Evolutionary conservation across 108 stramenopile species (phyloP).

Genomic region (Fragilaria radians): DNA sequence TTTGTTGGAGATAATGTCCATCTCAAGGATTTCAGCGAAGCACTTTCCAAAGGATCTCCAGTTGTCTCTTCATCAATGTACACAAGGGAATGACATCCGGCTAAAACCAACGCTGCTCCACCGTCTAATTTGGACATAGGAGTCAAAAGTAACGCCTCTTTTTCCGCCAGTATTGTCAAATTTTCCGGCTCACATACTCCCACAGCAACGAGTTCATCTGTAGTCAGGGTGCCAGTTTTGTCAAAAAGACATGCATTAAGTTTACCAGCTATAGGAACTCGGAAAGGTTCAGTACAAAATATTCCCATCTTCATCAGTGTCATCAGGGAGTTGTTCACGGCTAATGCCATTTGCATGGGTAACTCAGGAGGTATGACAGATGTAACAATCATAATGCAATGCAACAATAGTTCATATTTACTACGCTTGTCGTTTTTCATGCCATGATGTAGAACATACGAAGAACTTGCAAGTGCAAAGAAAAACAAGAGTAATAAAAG

Average conservation of each 20-base stretch:
- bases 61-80: slow-evolving; percentile 80
- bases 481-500: slow-evolving; percentile 87
- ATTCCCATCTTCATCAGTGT: slow-evolving; percentile 94
- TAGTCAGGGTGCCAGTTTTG: slow-evolving; percentile 97
- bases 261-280: slow-evolving; percentile 95
- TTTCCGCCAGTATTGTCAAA: slow-evolving; percentile 21
- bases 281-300: slow-evolving; percentile 95
- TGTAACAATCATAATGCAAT: slow-evolving; percentile 94
- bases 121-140: slow-evolving; percentile 67
- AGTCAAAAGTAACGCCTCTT: slow-evolving; percentile 39
- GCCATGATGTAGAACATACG: slow-evolving; percentile 91
- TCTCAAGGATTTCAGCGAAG: slow-evolving; percentile 76
- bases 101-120: slow-evolving; percentile 73
- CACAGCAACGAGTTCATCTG: slow-evolving; percentile 94
- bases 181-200: slow-evolving; percentile 61
- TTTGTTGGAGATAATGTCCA: slow-evolving; percentile 57
- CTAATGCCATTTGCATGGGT: slow-evolving; percentile 97
- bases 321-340: slow-evolving; percentile 95
- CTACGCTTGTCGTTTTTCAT: slow-evolving; percentile 79
- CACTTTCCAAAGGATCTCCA: slow-evolving; percentile 88
- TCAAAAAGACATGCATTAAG: slow-evolving; percentile 94
- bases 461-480: slow-evolving; percentile 90
- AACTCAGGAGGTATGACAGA: slow-evolving; percentile 95
- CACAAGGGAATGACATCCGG: slow-evolving; percentile 89
- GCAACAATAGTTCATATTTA: slow-evolving; percentile 89